Percentiles rank a stretch among this genome's conserved stretches.
phyloP scores from a whole-genome alignment of 306 rosid genomes.

The Biancaea sappan region DNA sequence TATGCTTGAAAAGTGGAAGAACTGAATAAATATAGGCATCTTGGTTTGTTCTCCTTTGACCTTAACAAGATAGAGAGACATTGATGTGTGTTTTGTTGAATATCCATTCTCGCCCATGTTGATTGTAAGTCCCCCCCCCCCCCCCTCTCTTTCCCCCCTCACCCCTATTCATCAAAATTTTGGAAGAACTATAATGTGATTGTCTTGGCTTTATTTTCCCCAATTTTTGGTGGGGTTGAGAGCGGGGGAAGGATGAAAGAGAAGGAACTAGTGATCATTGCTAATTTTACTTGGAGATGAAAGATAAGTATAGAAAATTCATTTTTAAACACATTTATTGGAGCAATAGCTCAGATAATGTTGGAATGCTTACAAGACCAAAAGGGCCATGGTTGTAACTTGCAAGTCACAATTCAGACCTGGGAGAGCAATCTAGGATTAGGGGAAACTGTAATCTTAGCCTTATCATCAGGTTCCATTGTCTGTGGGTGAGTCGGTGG shows the following conservation, averaged over 20 bases:
- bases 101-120: constrained; percentile 21
- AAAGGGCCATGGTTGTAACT: not conserved
- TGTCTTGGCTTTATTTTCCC: not conserved
- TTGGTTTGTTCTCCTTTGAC: constrained; percentile 12
- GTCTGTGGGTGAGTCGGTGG: not conserved
- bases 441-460: not conserved
- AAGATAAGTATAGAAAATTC: not conserved
- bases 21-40: constrained; percentile 23
- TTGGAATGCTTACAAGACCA: not conserved
- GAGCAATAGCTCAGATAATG: not conserved
- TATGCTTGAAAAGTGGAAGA: not conserved
- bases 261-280: not conserved
- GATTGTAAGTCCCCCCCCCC: not conserved
- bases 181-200: constrained; percentile 13
- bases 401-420: not conserved
- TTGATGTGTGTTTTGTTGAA: constrained; percentile 15
- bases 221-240: not conserved
- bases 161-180: not conserved
- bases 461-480: not conserved
- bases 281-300: not conserved
- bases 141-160: constrained; percentile 16
- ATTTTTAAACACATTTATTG: not conserved
- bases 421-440: not conserved
- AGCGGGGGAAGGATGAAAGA: not conserved
- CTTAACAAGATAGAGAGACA: constrained; percentile 17